Conservation (phyloP, 306 rosid genomes). For the Citrullus amarus region DNA sequence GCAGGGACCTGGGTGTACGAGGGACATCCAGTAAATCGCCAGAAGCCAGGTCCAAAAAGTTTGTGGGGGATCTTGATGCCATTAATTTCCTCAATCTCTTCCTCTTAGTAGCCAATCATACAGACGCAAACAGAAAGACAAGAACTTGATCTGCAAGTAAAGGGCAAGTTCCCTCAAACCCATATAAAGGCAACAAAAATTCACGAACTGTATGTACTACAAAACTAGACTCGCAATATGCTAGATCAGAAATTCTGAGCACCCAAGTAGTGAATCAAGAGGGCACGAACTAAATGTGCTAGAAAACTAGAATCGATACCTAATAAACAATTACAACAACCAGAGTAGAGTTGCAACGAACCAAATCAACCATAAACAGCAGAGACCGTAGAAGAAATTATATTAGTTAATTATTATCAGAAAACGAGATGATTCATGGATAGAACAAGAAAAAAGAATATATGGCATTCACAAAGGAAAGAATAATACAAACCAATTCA, state of each 20-base stretch:
- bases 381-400: background rate
- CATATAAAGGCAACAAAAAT: background rate
- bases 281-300: background rate
- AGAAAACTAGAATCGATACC: background rate
- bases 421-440: background rate
- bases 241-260: background rate
- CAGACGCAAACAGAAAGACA: background rate
- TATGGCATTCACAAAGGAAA: background rate
- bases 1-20: constrained; percentile 10
- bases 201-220: background rate
- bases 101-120: background rate
- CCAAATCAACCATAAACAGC: background rate
- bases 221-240: background rate
- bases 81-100: background rate
- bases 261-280: background rate
- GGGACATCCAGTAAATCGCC: constrained; percentile 15
- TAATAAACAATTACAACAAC: background rate
- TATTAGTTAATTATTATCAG: background rate
- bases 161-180: background rate
- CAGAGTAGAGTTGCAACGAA: background rate
- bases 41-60: constrained; percentile 14
- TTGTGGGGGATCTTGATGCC: constrained; percentile 14
- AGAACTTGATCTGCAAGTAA: constrained; percentile 1
- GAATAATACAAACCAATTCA: background rate
- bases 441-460: background rate